These are phyloP conservation scores for Hypoxylon sp. DNA, from an alignment of 2,329 filamentous ascomycete species.

Conservation along the genomic window DNA sequence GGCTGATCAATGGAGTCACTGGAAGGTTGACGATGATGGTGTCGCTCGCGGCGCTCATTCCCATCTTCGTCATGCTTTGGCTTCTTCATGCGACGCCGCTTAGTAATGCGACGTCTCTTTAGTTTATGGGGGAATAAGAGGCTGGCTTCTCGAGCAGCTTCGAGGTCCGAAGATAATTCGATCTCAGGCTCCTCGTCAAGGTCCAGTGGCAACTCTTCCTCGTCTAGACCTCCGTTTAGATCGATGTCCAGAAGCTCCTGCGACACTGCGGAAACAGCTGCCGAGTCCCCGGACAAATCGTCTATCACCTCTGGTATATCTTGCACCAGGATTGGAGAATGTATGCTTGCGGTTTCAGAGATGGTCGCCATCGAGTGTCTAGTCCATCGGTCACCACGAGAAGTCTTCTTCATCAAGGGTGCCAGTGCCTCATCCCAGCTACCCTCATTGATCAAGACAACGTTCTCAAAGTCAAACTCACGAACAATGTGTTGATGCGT, in stretches of 20 bases:
- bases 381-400: conserved; percentile 55
- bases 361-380: conserved; percentile 50
- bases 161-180: conserved; percentile 47
- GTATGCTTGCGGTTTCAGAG: conserved; percentile 44
- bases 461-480: conserved; percentile 83
- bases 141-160: conserved; percentile 47
- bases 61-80: conserved; percentile 37
- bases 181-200: conserved; percentile 43
- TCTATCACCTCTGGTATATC: conserved; percentile 48
- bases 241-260: conserved; percentile 56
- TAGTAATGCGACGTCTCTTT: conserved; percentile 50
- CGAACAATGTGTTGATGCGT: conserved; percentile 72
- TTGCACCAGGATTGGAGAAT: conserved; percentile 38
- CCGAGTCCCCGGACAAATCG: conserved; percentile 58
- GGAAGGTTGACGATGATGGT: conserved; percentile 32
- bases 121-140: conserved; percentile 45
- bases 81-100: conserved; percentile 47
- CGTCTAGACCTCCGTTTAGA: conserved; percentile 45
- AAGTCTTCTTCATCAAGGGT: conserved; percentile 65
- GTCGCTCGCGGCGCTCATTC: conserved; percentile 21
- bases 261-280: conserved; percentile 63
- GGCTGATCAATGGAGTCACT: conserved; percentile 38
- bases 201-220: conserved; percentile 37
- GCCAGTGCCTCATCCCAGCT: conserved; percentile 86
- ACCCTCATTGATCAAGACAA: conserved; percentile 71